Evolutionary conservation across 768 basidiomycete species (phyloP).

Genomic region (Panellus pusillus): DNA sequence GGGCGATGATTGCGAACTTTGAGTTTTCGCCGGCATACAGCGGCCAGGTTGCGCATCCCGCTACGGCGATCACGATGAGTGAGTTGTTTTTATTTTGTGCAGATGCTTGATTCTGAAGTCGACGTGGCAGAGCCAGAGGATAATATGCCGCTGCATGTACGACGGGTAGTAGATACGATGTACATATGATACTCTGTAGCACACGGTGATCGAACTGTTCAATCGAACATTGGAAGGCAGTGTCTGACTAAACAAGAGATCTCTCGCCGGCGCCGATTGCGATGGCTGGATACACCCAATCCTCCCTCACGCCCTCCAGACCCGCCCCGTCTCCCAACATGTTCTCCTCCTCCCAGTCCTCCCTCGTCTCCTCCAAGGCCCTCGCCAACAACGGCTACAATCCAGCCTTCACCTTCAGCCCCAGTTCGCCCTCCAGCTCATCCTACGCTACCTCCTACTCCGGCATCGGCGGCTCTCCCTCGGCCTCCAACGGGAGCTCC

Average conservation of each 20-base stretch:
- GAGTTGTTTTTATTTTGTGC: conserved; percentile 16
- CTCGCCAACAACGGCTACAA: conserved; percentile 60
- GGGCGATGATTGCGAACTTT: conserved; percentile 43
- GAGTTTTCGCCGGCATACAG: conserved; percentile 43
- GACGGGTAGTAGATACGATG: conserved; percentile 15
- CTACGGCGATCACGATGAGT: conserved; percentile 52
- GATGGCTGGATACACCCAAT: conserved; percentile 5
- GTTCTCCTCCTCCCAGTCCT: conserved; percentile 37
- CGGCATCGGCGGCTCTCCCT: conserved; percentile 79
- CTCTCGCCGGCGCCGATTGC: conserved; percentile 8
- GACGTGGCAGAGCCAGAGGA: conserved; percentile 34
- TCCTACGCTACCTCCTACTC: conserved; percentile 69
- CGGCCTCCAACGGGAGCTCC: conserved; percentile 40
- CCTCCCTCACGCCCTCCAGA: conserved; percentile 67
- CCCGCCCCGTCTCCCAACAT: conserved; percentile 57
- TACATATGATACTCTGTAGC: too few species aligned
- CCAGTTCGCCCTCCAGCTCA: conserved; percentile 52
- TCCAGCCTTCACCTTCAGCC: conserved; percentile 55
- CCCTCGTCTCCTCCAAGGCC: conserved; percentile 42
- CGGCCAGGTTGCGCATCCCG: conserved; percentile 41
- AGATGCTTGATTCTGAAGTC: neutral
- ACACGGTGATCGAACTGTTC: too few species aligned
- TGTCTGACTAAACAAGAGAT: neutral
- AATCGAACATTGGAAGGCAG: too few species aligned
- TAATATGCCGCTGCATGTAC: conserved; percentile 37